Base-by-base conservation (phyloP, 1,139 yeast genomes). In the Suhomyces coccinellae region DNA sequence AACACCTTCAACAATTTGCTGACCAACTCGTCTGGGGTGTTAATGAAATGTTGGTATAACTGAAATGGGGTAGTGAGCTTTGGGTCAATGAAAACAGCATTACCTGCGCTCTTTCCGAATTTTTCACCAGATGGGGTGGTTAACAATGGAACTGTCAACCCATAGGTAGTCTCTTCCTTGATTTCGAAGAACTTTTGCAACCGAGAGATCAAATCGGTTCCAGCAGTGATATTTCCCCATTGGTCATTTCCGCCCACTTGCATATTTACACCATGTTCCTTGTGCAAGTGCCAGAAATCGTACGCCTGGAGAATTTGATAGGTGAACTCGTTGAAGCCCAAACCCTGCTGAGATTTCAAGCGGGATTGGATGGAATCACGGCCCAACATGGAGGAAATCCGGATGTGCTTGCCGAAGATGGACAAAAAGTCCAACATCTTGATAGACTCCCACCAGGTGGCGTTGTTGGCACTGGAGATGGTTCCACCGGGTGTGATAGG, bases 141-240 rank as follows among this genome's bases (percentile, higher is more conserved):
- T 54, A 93, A 72, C 24, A 93, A 68, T 1, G 99, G 99, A 0
- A 87, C 97, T 0, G 99, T 93, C 40, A 93, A 57, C 0, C 98
- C 99, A 62, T 66, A 88, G 1, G 83, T 35, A 13, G 65, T 49
- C 36, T 55, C 56, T 47, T 54, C 54, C 5, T 52, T 59, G 33
- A 20, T 14, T 4, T 15, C 26, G 33, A 33, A 29, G 17, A 52
- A 51, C 36, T 65, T 65, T 40, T 66, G 72, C 44, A 88, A 64
- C 52, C 97, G 71, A 1, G 85, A 75, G 36, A 93, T 89, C 48
- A 95, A 72, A 59, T 93, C 99, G 40, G 88, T 80, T 0, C 99
- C 99, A 0, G 98, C 98, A 6, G 96, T 89, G 51, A 95, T 95
- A 58, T 93, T 93, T 1, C 99, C 99, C 93, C 97, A 93, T 65